Evolutionary conservation across 305 asterid genomes (phyloP).

Genomic region (Withania somnifera): DNA sequence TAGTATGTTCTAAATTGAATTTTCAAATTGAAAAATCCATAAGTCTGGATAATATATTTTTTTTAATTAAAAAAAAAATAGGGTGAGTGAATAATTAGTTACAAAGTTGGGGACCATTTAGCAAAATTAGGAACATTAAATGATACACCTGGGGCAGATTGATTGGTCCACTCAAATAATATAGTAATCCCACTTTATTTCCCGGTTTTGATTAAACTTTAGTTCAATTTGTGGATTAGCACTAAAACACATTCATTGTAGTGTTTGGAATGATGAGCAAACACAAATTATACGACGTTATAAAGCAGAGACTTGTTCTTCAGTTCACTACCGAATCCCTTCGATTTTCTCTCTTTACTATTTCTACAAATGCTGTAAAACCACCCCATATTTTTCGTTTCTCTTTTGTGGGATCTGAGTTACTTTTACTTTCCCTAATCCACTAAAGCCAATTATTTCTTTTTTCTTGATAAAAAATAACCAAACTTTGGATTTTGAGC

Average conservation of each 20-base stretch:
- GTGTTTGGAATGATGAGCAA: constrained; percentile 1
- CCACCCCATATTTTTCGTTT: constrained; percentile 9
- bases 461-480: not conserved
- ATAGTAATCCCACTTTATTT: too few species aligned
- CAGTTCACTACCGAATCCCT: constrained; percentile 2
- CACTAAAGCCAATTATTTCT: not conserved
- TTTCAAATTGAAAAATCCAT: not conserved
- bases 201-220: not conserved
- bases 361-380: not conserved
- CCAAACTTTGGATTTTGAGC: not conserved
- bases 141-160: not conserved
- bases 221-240: not conserved
- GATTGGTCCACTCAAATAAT: not conserved
- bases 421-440: not conserved
- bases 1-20: not conserved
- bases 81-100: not conserved
- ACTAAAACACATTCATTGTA: not conserved
- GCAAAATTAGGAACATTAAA: not conserved
- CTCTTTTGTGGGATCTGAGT: constrained; percentile 19
- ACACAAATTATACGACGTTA: not conserved
- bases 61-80: not conserved
- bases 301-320: constrained; percentile 1
- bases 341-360: not conserved
- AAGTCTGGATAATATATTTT: not conserved
- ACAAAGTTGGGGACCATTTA: not conserved